Conservation (phyloP, 2,329 filamentous ascomycete genomes). For the Alternaria alternata region DNA sequence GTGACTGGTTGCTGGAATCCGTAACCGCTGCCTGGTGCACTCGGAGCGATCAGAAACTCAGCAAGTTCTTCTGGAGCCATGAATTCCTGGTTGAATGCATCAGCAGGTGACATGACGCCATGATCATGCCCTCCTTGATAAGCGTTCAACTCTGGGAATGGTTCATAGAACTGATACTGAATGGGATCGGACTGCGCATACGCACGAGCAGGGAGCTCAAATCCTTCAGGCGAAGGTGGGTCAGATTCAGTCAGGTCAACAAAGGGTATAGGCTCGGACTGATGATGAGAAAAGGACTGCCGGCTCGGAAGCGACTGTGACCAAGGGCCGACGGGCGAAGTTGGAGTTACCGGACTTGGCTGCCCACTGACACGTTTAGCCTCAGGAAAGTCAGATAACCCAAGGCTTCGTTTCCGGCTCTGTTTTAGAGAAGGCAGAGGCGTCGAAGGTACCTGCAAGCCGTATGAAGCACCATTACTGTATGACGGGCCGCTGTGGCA, state of each 20-base stretch:
- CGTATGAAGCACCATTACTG: not conserved
- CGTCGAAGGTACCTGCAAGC: slow-evolving; percentile 7
- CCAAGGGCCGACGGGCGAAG: slow-evolving; percentile 25
- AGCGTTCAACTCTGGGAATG: slow-evolving; percentile 16
- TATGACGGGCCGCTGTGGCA: not conserved
- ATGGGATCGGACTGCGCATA: not conserved
- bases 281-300: not conserved
- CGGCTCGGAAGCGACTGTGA: slow-evolving; percentile 11
- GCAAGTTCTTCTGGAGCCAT: slow-evolving; percentile 40
- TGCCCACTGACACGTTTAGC: slow-evolving; percentile 37
- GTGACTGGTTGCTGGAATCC: slow-evolving; percentile 17
- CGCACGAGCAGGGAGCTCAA: not conserved
- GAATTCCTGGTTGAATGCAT: slow-evolving; percentile 34
- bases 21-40: slow-evolving; percentile 22
- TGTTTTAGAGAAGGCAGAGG: slow-evolving; percentile 8
- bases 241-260: slow-evolving; percentile 38
- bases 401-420: slow-evolving; percentile 39
- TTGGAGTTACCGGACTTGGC: slow-evolving; percentile 32
- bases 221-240: slow-evolving; percentile 18
- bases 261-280: not conserved
- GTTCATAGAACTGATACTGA: slow-evolving; percentile 7
- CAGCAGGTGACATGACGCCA: slow-evolving; percentile 12
- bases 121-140: slow-evolving; percentile 9
- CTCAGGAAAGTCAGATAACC: slow-evolving; percentile 26
- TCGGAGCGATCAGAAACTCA: slow-evolving; percentile 35